Base-by-base conservation (phyloP, 805 yeast genomes). In the Blastobotrys muscicola region DNA sequence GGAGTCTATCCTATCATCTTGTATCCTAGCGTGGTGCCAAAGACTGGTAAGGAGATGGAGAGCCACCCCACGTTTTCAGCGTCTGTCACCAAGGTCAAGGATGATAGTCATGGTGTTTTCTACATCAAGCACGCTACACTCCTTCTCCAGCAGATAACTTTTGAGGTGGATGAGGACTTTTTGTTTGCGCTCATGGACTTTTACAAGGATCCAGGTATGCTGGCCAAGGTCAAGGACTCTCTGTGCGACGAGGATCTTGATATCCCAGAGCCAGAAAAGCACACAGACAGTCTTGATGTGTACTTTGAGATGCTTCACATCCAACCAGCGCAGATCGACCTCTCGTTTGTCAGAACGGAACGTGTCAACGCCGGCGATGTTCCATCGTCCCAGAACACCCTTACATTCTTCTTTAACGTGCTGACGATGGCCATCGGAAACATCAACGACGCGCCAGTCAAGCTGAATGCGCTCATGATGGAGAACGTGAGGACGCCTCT, bases 391-490 rank as follows among this genome's bases (percentile, higher is more conserved):
- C 79, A 77, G 38, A 81, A 79, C 50, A 69, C 92, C 0, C 59
- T 89, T 40, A 74, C 81, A 74, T 82, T 84, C 60, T 77, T 86
- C 49, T 70, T 85, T 51, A 86, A 92, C 59, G 79, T 90, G 33
- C 67, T 92, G 47, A 87, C 97, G 0, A 89, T 90, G 97, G 95
- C 98, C 0, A 76, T 92, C 49, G 98, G 97, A 20, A 92, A 90
- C 60, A 85, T 94, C 47, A 90, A 90, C 58, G 97, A 92, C 62
- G 98, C 99, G 0, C 97, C 97, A 1, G 84, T 92, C 36, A 76
- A 82, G 55, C 67, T 92, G 59, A 86, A 90, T 56, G 87, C 97
- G 0, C 69, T 94, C 52, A 72, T 86, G 46, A 73, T 90, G 58
- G 97, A 87, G 54, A 92, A 92, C 58, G 78, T 89, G 9, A 73